These are phyloP conservation scores for Aspergillus neotritici DNA, from an alignment of 2,329 filamentous ascomycete species.

Conservation along the genomic window DNA sequence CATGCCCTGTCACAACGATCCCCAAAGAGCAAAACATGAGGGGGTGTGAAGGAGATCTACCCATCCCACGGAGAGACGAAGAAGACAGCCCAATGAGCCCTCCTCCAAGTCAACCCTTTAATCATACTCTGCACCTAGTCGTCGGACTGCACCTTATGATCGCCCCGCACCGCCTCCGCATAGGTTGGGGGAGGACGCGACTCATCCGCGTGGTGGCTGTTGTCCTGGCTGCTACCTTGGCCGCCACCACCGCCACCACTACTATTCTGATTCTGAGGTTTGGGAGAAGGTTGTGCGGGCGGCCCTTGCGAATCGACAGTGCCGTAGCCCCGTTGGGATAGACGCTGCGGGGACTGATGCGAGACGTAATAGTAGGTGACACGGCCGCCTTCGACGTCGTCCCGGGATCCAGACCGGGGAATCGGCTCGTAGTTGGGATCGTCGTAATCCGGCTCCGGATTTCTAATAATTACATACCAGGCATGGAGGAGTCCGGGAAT, in stretches of 20 bases:
- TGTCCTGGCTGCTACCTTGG: conserved; percentile 29
- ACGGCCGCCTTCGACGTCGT: conserved; percentile 37
- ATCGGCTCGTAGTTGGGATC: conserved; percentile 57
- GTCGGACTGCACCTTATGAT: conserved; percentile 78
- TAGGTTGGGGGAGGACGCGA: conserved; percentile 69
- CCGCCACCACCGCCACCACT: conserved; percentile 22
- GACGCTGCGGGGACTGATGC: conserved; percentile 38
- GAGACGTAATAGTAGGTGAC: conserved; percentile 76
- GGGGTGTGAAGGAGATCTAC: too few relatives aligned
- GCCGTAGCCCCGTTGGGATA: conserved; percentile 33
- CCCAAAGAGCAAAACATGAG: too few relatives aligned
- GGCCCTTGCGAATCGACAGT: conserved; percentile 32
- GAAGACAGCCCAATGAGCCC: neutral
- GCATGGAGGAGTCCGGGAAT: conserved; percentile 86
- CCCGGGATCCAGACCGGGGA: conserved; percentile 33
- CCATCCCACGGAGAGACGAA: conserved; percentile 4
- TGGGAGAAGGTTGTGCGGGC: conserved; percentile 15
- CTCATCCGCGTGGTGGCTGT: conserved; percentile 19
- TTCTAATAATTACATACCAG: conserved; percentile 96
- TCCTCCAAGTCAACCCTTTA: neutral
- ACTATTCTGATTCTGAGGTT: conserved; percentile 19
- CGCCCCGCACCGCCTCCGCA: conserved; percentile 80
- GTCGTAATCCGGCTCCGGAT: conserved; percentile 67
- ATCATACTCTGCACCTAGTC: conserved; percentile 39
- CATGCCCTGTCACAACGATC: too few relatives aligned